A percentile compares a stretch with the other conserved stretches of the same genome.
Conservation (phyloP, 1,139 yeast genomes). For the Candida pseudoviswanathii region DNA sequence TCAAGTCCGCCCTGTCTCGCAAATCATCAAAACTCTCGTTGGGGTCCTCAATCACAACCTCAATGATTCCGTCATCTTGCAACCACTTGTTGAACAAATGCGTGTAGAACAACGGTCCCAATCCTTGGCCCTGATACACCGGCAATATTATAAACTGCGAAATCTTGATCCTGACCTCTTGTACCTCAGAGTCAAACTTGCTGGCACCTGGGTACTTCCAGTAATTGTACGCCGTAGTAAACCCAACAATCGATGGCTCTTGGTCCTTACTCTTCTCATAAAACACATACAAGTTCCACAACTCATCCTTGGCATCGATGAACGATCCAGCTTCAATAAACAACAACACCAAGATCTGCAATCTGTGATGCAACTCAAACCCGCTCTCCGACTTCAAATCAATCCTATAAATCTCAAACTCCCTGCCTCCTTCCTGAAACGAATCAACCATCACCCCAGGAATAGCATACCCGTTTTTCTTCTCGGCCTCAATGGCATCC, state of each 20-base stretch:
- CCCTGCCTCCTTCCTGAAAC: conserved; percentile 35
- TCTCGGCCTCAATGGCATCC: conserved; percentile 53
- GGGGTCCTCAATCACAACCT: conserved; percentile 93
- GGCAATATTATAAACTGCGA: conserved; percentile 89
- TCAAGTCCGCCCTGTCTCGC: conserved; percentile 80
- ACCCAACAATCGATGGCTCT: conserved; percentile 64
- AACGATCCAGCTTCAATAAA: conserved; percentile 95
- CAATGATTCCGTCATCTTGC: conserved; percentile 54
- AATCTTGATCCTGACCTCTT: conserved; percentile 67
- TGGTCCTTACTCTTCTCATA: conserved; percentile 39
- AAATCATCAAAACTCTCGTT: conserved; percentile 90
- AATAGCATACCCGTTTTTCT: conserved; percentile 34
- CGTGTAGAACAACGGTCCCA: conserved; percentile 70
- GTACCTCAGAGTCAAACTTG: conserved; percentile 52
- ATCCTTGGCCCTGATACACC: conserved; percentile 68
- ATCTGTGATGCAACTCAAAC: conserved; percentile 61
- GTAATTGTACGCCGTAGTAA: conserved; percentile 80
- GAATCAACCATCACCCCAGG: conserved; percentile 50
- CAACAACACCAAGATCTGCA: conserved; percentile 77
- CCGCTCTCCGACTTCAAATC: conserved; percentile 43
- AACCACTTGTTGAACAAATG: conserved; percentile 58
- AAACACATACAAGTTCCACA: conserved; percentile 67
- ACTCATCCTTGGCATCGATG: conserved; percentile 72
- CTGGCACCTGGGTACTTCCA: conserved; percentile 69
- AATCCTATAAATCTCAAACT: conserved; percentile 39